phyloP scores from a whole-genome alignment of 257 asterid genomes.

The Leptodermis oblonga region DNA sequence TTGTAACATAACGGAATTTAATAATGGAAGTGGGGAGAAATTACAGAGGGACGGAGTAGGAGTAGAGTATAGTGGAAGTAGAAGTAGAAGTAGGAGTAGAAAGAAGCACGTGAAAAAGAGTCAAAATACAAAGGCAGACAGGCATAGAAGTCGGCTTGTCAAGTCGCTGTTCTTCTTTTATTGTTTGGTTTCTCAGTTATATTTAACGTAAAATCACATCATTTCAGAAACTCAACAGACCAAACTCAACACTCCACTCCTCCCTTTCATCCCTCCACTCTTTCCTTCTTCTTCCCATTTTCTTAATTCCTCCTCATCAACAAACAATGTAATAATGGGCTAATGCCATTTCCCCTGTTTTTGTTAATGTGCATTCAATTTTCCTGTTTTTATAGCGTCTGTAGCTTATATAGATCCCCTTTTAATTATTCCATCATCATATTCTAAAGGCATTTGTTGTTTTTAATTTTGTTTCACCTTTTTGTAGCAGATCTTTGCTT shows the following conservation, averaged over 20 bases:
- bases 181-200: conserved; percentile 17
- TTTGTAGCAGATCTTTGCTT: conserved; percentile 33
- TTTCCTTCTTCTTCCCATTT: conserved; percentile 2
- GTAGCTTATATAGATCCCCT: not conserved
- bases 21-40: no score
- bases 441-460: not conserved
- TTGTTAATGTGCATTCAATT: not conserved
- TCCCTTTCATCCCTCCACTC: conserved; percentile 3
- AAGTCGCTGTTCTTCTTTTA: conserved; percentile 47
- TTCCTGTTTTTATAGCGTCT: not conserved
- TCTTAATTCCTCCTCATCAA: not conserved
- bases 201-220: conserved; percentile 58
- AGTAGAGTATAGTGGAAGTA: not conserved
- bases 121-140: no score
- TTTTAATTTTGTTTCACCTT: conserved; percentile 5
- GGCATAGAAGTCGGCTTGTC: conserved; percentile 40
- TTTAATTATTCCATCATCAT: not conserved
- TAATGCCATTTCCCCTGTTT: not conserved
- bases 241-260: conserved; percentile 5
- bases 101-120: conserved; percentile 18
- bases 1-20: no score
- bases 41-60: not conserved
- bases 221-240: conserved; percentile 29
- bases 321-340: conserved; percentile 2
- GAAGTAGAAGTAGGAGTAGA: no score